Conservation (phyloP, 352 stramenopile genomes). For the Globisporangium polare region DNA sequence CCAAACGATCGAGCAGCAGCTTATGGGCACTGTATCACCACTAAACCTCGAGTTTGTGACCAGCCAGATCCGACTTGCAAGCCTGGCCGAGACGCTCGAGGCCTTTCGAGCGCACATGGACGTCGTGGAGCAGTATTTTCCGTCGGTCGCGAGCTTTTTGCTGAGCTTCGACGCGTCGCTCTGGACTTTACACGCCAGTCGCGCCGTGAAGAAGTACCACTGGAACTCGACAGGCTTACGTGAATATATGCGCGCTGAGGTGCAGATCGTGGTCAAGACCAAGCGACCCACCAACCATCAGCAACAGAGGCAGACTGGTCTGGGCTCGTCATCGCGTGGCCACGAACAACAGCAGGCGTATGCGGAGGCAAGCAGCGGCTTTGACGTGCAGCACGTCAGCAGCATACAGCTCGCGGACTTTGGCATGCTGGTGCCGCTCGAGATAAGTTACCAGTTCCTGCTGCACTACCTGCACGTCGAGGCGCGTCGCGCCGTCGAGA, state of each 20-base stretch:
- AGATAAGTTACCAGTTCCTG: conserved; percentile 74
- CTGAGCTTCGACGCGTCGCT: conserved; percentile 55
- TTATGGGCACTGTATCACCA: conserved; percentile 53
- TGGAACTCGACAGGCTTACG: conserved; percentile 33
- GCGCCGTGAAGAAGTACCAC: conserved; percentile 55
- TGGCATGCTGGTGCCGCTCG: conserved; percentile 42
- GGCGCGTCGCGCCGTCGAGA: conserved; percentile 1
- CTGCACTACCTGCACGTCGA: conserved; percentile 47
- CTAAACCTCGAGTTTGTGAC: conserved; percentile 59
- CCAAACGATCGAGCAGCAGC: conserved; percentile 55
- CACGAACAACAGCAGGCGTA: background rate
- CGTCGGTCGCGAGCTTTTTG: conserved; percentile 49
- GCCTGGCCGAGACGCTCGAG: conserved; percentile 30
- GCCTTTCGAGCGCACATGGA: conserved; percentile 4
- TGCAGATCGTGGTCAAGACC: conserved; percentile 50
- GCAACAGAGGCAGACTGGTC: conserved; percentile 22
- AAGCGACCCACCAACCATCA: conserved; percentile 28
- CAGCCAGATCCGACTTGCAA: conserved; percentile 43
- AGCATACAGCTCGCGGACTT: conserved; percentile 16
- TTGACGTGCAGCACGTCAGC: conserved; percentile 9
- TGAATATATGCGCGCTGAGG: conserved; percentile 43
- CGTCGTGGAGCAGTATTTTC: conserved; percentile 5
- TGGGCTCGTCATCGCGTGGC: background rate
- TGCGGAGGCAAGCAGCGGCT: background rate
- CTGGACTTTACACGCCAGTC: conserved; percentile 66